Evolutionary conservation across 1,284 basidiomycete genomes (phyloP), one percentile per base, ranked within the genome.

Genomic region (Farysia itapuensis): DNA sequence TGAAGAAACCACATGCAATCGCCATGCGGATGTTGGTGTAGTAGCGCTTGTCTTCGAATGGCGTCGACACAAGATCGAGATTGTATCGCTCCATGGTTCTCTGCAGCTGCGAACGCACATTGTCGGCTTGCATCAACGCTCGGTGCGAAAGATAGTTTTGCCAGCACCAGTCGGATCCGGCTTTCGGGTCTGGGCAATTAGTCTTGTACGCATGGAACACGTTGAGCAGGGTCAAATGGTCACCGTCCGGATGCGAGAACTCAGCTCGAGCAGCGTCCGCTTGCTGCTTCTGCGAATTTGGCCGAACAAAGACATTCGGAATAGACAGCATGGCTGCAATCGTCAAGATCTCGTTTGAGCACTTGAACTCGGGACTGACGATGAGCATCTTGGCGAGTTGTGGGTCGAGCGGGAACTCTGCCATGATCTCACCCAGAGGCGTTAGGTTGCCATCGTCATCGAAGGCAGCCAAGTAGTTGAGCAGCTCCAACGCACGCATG

Each of bases 401-500:
- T 23, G 95, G 94, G 76, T 98, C 95, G 21, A 99, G 82, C 13
- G 94, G 94, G 80, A 98, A 96, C 64, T 97, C 93, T 11, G 94
- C 94, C 94, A 98, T 97, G 53, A 93, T 88, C 35, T 80, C 81
- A 12, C 95, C 94, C 2, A 97, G 79, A 0, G 86, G 79, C 1
- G 94, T 98, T 43, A 99, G 78, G 56, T 90, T 86, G 14, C 95
- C 94, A 5, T 96, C 90, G 67, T 99, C 92, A 73, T 98, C 91
- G 52, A 98, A 81, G 0, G 93, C 94, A 4, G 86, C 85, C 21
- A 98, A 82, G 78, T 88, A 95, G 51, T 97, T 95, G 42, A 99
- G 81, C 43, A 97, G 79, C 78, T 98, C 95, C 39, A 99, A 80
- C 3, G 94, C 95, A 48, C 95, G 86, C 93, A 98, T 97, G 45